Evolutionary conservation across 2,329 filamentous ascomycete genomes (phyloP), one percentile per base, ranked within the genome.

Genomic region (Didymella exigua): DNA sequence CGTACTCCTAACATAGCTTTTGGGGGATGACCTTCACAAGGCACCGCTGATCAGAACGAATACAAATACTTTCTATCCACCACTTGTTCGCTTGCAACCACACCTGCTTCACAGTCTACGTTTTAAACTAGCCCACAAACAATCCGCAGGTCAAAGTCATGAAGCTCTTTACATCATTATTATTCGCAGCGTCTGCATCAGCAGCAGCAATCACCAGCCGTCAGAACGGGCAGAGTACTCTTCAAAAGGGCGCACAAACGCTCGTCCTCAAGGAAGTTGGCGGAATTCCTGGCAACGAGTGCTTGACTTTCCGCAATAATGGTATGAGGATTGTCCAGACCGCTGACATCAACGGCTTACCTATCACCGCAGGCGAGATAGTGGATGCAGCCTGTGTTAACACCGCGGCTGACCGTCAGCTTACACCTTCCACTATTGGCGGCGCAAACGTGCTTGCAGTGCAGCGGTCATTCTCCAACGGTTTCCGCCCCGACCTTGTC

Each of bases 281-380:
- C 16, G 76, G 76, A 18, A 62, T 78, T 5, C 65, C 72, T 0
- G 59, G 57, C 21, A 63, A 60, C 33, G 59, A 62, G 36, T 63
- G 61, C 24, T 41, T 78, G n/a, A 78, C 76, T 13, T 78, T 78
- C 61, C 71, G 76, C 51, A 78, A 78, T 59, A 77, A 78, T 48
- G 75, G 75, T 75, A 14, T 53, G n/a, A n/a, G 47, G 36, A 58
- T 51, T 27, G 21, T 2, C 13, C 18, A 14, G 5, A 2, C 26
- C 9, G 8, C 9, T 21, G 3, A 6, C 16, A 14, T 21, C 18
- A 10, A 5, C 8, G 2, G 11, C 4, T 31, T n/a, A 33, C 13
- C 11, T 5, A 14, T 3, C 14, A 21, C 8, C 14, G 1, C 27
- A 77, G 75, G 76, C 51, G 72, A 78, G 54, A 77, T 78, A 18